These are phyloP conservation scores for Silene uniflora DNA, from an alignment of 148 eudicot species.

Conservation along the genomic window DNA sequence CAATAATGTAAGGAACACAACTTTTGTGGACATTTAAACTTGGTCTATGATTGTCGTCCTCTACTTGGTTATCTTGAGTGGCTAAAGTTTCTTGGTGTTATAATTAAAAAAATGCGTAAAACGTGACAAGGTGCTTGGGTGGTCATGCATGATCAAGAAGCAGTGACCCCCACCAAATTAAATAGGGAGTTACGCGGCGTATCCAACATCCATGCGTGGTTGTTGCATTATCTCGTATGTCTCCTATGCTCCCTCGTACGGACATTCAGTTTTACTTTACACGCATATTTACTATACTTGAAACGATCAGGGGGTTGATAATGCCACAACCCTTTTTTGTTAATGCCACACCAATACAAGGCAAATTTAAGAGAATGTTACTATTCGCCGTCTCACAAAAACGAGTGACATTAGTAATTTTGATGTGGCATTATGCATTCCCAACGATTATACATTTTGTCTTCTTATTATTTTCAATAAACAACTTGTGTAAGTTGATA, in stretches of 20 bases:
- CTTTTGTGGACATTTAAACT: not conserved
- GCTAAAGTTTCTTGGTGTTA: not conserved
- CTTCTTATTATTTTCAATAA: no score
- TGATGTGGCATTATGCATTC: no score
- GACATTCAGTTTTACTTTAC: not conserved
- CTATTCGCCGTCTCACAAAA: no score
- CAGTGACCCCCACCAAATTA: not conserved
- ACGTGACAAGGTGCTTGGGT: not conserved
- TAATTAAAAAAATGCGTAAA: not conserved
- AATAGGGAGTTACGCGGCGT: not conserved
- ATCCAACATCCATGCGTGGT: not conserved
- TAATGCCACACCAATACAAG: no score
- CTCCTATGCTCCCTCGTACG: not conserved
- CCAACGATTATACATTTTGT: no score
- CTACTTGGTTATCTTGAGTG: not conserved
- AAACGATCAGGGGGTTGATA: no score
- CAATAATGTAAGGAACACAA: not conserved
- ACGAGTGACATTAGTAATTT: no score
- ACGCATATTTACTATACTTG: no score
- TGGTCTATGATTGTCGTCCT: not conserved
- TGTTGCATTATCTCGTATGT: not conserved
- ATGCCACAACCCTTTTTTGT: no score
- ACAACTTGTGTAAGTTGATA: no score
- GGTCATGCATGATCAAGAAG: constrained; percentile 1
- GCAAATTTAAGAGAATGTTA: no score